Evolutionary conservation across 2,329 filamentous ascomycete genomes (phyloP), one percentile per base, ranked within the genome.

Genomic region (Purpureocillium lavendulum): DNA sequence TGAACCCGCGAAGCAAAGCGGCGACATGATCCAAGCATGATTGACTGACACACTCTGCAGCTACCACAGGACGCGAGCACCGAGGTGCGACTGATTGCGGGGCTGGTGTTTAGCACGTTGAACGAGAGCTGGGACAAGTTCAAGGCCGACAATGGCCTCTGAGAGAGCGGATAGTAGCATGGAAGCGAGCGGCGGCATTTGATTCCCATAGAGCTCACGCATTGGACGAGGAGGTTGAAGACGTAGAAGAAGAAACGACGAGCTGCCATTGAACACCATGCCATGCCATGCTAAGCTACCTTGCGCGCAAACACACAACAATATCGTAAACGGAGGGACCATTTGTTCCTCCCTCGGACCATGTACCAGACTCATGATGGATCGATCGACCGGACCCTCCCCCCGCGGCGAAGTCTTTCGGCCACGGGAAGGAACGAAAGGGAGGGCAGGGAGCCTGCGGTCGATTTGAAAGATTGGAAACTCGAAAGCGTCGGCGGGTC

Each of bases 41-140:
- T 54, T 42, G 38, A 18, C 7, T 30, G 29, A 30, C 29, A 6
- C 11, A n/a, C 15, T 38, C 18, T n/a, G 31, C 50, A 83, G 80
- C 66, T 84, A 44, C 68, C 79, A 3, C 77, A 78, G 61, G 70
- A 80, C 45, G 77, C 80, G 28, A 74, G 59, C 40, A 83, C 79
- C 0, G 80, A 84, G 60, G 70, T 80, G 16, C 69, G 69, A 36
- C 75, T 84, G 61, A 79, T 84, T 54, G 78, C 79, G 1, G 78
- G 69, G 1, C 66, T 73, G 9, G 78, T 84, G 7, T 84, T 84
- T 55, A 75, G 73, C 41, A 81, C 80, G 29, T 62, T 84, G 35
- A 84, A 84, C 53, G 80, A 84, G 63, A 79, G 77, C 42, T 84
- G 80, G 80, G 80, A 84, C 56, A 82, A 81, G 57, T 84, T 84